These are phyloP conservation scores for Starmera quercuum DNA, from an alignment of 805 yeast genomes.

Conservation along the genomic window DNA sequence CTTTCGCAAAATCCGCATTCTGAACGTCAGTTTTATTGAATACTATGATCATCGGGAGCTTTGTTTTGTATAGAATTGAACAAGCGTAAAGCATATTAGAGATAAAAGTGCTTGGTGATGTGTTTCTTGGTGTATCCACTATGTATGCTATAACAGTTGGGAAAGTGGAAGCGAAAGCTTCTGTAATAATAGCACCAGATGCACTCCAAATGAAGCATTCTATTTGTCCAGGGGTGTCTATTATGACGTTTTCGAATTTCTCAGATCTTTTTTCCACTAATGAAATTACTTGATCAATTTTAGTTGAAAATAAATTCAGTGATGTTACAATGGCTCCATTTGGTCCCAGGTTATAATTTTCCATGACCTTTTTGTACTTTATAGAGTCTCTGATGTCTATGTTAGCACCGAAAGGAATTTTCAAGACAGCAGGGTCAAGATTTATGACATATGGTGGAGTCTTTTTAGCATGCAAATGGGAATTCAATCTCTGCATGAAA, in stretches of 20 bases:
- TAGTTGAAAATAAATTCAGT: slow-evolving; percentile 84
- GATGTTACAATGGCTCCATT: slow-evolving; percentile 98
- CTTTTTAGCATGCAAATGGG: slow-evolving; percentile 71
- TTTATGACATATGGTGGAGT: slow-evolving; percentile 86
- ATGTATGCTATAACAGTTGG: slow-evolving; percentile 96
- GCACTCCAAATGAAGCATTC: slow-evolving; percentile 99
- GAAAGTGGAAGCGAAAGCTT: slow-evolving; percentile 89
- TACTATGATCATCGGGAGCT: slow-evolving; percentile 92
- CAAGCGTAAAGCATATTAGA: slow-evolving; percentile 98
- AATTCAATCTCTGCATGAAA: slow-evolving; percentile 88
- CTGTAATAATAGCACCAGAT: slow-evolving; percentile 92
- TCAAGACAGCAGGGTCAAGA: slow-evolving; percentile 92
- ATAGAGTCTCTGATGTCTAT: slow-evolving; percentile 95
- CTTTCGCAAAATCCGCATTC: slow-evolving; percentile 80
- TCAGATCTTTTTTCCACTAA: slow-evolving; percentile 70
- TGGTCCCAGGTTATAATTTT: slow-evolving; percentile 90
- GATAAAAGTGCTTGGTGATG: slow-evolving; percentile 94
- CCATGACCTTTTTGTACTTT: slow-evolving; percentile 94
- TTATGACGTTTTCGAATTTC: slow-evolving; percentile 58
- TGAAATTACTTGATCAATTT: slow-evolving; percentile 89
- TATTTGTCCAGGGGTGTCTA: slow-evolving; percentile 98
- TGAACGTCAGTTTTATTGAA: slow-evolving; percentile 91
- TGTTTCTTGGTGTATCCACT: slow-evolving; percentile 91
- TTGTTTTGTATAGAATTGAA: slow-evolving; percentile 91
- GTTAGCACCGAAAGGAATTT: slow-evolving; percentile 89